A percentile compares a stretch with the other conserved stretches of the same genome.
These are phyloP conservation scores for Ogataea pignaliae DNA, from an alignment of 805 yeast species.

Conservation along the genomic window DNA sequence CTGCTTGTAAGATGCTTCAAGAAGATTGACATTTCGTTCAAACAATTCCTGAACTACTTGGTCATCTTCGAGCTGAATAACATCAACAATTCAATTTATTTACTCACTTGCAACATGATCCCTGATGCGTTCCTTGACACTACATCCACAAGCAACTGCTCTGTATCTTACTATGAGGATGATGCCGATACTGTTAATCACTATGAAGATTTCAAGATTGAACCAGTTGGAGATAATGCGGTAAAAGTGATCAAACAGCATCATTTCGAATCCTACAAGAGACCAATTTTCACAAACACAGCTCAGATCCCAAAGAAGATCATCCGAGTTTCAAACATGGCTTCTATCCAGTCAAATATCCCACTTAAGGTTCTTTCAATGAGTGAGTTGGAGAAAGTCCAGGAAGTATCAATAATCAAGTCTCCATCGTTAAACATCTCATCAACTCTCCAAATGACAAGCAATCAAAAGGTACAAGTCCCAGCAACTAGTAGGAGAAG, in stretches of 20 bases:
- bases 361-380: conserved; percentile 1
- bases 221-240: conserved; percentile 14
- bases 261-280: conserved; percentile 18
- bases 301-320: conserved; percentile 15
- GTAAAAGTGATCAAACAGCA: conserved; percentile 19
- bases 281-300: conserved; percentile 21
- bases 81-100: conserved; percentile 24
- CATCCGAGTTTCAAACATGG: conserved; percentile 17
- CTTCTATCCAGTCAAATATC: conserved; percentile 6
- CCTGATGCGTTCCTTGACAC: background rate
- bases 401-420: background rate
- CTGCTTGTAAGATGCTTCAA: conserved; percentile 21
- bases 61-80: conserved; percentile 23
- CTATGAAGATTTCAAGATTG: conserved; percentile 25
- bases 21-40: conserved; percentile 12
- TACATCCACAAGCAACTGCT: conserved; percentile 10
- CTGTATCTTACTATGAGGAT: conserved; percentile 14
- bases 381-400: background rate
- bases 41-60: conserved; percentile 19
- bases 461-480: background rate
- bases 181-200: conserved; percentile 1
- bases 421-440: background rate
- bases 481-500: background rate
- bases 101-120: conserved; percentile 17
- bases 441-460: background rate